Evolutionary conservation across 139 green algal genomes (phyloP), one percentile per base, ranked within the genome.

Genomic region (Pleodorina starrii): DNA sequence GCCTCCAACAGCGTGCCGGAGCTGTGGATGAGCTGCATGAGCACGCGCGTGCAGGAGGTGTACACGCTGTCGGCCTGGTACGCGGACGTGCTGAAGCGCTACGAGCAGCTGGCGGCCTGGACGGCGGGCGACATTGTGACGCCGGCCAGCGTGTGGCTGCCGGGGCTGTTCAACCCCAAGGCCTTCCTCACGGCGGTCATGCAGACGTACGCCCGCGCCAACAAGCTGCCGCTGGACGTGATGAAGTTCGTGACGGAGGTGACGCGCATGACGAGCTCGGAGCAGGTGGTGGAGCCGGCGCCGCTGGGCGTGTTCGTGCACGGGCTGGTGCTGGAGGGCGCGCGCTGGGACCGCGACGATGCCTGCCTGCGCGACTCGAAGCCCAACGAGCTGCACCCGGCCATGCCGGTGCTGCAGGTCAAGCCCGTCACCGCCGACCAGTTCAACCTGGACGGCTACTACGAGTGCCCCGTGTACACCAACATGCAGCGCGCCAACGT

Each of bases 401-500:
- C 90, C 2, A 90, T 98, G 92, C 96, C 96, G 6, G 94, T 98
- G 57, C 93, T 98, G 32, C 44, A 69, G 44, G 87, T 96, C 81
- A 91, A 92, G 54, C 95, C 96, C 2, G 96, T 98, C 35, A 97
- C 96, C 1, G 83, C 88, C 12, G 95, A 98, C 46, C 88, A 96
- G 66, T 97, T 95, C 87, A 92, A 90, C 77, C 82, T 93, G 50
- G 91, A 95, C 4, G 94, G 94, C 27, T 96, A 97, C 86, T 98
- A 98, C 90, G 50, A 91, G 36, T 97, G 94, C 92, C 96, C 96
- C 1, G 95, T 98, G n/a, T 98, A 98, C 92, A 96, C 92, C 71
- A 98, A 98, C 92, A 97, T 97, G 95, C 95, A 97, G 93, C 92
- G 95, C 60, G 96, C 95, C 60, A 98, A 98, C 85, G 96, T 98